Percentiles rank a stretch among this genome's conserved stretches.
Evolutionary conservation across 768 basidiomycete species (phyloP).

Genomic region (Piloderma croceum): DNA sequence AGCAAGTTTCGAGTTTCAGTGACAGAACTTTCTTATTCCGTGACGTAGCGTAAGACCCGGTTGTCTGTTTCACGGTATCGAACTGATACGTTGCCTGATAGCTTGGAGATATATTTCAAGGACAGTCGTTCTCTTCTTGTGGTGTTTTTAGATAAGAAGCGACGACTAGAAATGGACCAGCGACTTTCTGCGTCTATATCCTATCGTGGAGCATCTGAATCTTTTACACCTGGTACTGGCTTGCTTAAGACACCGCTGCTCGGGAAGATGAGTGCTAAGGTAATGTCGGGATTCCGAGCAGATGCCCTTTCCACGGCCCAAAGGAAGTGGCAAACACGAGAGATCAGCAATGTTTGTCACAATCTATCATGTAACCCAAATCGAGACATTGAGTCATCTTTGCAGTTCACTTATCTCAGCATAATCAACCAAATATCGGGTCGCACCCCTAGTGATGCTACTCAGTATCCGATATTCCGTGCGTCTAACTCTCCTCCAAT

Average conservation of each 20-base stretch:
- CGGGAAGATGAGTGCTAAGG: conserved; percentile 46
- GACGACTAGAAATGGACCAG: conserved; percentile 54
- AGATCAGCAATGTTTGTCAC: conserved; percentile 79
- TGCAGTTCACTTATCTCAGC: conserved; percentile 81
- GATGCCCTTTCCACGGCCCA: conserved; percentile 71
- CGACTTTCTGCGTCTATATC: conserved; percentile 43
- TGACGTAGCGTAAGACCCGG: conserved; percentile 72
- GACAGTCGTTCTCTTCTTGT: conserved; percentile 85
- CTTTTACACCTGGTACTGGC: conserved; percentile 43
- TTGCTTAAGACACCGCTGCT: conserved; percentile 51
- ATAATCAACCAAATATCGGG: conserved; percentile 90
- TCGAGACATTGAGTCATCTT: conserved; percentile 1
- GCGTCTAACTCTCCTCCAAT: conserved; percentile 24
- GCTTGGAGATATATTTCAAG: conserved; percentile 88
- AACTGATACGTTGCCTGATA: conserved; percentile 21
- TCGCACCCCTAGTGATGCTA: conserved; percentile 89
- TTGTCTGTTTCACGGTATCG: not conserved
- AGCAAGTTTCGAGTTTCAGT: conserved; percentile 71
- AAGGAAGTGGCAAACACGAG: conserved; percentile 80
- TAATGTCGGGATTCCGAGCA: conserved; percentile 42
- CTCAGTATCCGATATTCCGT: conserved; percentile 92
- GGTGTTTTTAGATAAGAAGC: conserved; percentile 69
- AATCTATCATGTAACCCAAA: not conserved
- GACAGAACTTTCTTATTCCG: conserved; percentile 85
- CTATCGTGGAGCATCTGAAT: conserved; percentile 34